A percentile compares a stretch with the other conserved stretches of the same genome.
Conservation (phyloP, 2,329 filamentous ascomycete species). For the Xylariales sp. region DNA sequence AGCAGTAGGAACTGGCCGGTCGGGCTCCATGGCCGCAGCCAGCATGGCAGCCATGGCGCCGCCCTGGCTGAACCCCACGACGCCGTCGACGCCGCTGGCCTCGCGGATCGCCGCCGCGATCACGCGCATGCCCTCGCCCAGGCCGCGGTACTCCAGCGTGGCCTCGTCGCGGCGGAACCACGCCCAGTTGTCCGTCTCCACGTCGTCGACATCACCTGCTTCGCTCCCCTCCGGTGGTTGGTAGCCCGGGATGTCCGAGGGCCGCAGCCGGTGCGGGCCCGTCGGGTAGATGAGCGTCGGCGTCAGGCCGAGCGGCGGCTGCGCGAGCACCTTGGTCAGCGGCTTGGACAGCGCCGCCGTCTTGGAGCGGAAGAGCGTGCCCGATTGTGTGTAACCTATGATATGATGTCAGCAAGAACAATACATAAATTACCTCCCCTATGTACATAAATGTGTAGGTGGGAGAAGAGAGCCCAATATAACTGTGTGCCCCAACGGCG, state of each 20-base stretch:
- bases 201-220: constrained; percentile 35
- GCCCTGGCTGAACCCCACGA: constrained; percentile 81
- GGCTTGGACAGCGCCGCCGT: constrained; percentile 82
- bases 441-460: neutral
- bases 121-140: constrained; percentile 63
- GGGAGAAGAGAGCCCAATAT: too few relatives aligned
- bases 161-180: constrained; percentile 77
- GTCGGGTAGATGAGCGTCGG: constrained; percentile 64
- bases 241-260: constrained; percentile 68
- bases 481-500: too few relatives aligned
- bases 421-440: too few relatives aligned
- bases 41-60: constrained; percentile 69
- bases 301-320: constrained; percentile 46
- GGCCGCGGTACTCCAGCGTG: constrained; percentile 58
- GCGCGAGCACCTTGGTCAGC: constrained; percentile 67
- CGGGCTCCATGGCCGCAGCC: constrained; percentile 63
- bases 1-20: constrained; percentile 17
- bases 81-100: constrained; percentile 68
- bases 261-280: constrained; percentile 58
- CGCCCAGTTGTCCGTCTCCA: constrained; percentile 65
- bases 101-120: constrained; percentile 59
- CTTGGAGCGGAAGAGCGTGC: constrained; percentile 79
- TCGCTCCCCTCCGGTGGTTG: constrained; percentile 34
- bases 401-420: too few relatives aligned
- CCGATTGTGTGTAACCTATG: constrained; percentile 89